phyloP scores from a whole-genome alignment of 2,329 filamentous ascomycete species.

The Penicillium janthinellum region DNA sequence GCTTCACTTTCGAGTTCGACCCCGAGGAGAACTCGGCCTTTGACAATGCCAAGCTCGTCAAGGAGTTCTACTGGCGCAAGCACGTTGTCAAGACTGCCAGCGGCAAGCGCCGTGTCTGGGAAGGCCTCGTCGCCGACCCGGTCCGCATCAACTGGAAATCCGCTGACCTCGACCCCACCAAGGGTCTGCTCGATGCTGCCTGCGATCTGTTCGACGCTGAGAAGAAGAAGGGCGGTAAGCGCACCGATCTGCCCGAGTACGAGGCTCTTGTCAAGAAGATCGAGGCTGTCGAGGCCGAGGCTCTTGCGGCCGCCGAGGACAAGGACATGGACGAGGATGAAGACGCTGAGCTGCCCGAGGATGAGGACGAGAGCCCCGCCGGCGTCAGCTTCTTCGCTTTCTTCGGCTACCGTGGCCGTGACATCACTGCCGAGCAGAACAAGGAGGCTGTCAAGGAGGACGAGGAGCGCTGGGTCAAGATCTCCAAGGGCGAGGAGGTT shows the following conservation, averaged over 20 bases:
- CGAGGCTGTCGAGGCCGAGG: slow-evolving; percentile 36
- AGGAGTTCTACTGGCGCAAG: slow-evolving; percentile 86
- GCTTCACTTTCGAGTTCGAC: slow-evolving; percentile 75
- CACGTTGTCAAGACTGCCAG: slow-evolving; percentile 47
- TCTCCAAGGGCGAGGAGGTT: slow-evolving; percentile 54
- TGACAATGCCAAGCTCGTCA: slow-evolving; percentile 74
- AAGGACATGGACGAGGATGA: slow-evolving; percentile 28
- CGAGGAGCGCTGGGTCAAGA: slow-evolving; percentile 57
- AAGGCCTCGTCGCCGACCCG: slow-evolving; percentile 82
- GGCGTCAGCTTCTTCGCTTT: slow-evolving; percentile 82
- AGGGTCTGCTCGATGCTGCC: slow-evolving; percentile 74
- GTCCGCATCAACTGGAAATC: slow-evolving; percentile 87
- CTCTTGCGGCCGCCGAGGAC: slow-evolving; percentile 24
- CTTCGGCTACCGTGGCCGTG: slow-evolving; percentile 77
- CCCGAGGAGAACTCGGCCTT: slow-evolving; percentile 75
- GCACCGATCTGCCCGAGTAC: slow-evolving; percentile 55
- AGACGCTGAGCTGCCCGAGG: slow-evolving; percentile 31
- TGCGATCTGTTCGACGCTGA: slow-evolving; percentile 69
- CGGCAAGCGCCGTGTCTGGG: slow-evolving; percentile 60
- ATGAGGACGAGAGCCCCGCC: slow-evolving; percentile 57
- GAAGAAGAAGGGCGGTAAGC: slow-evolving; percentile 51
- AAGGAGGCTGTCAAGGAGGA: slow-evolving; percentile 62
- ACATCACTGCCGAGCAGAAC: slow-evolving; percentile 73
- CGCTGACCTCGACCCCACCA: slow-evolving; percentile 76
- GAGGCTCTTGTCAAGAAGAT: slow-evolving; percentile 55